Evolutionary conservation across 2,329 filamentous ascomycete species (phyloP).

Genomic region (Byssochlamys sp.): DNA sequence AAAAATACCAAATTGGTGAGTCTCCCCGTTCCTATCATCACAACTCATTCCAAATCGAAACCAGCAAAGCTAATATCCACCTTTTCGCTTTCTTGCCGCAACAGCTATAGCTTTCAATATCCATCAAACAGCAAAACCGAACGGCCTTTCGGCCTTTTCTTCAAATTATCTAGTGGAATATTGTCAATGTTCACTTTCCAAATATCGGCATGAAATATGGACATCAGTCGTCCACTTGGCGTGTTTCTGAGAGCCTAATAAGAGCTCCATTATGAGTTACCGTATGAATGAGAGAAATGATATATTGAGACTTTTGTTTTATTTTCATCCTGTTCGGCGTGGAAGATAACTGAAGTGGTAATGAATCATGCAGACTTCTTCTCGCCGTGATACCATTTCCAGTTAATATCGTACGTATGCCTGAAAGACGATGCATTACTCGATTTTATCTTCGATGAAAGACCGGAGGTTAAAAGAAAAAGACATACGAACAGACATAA

Average conservation of each 20-base stretch:
- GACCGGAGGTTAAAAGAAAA: background rate
- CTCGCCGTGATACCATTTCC: no score
- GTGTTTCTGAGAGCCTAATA: background rate
- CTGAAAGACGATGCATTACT: background rate
- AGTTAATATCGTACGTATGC: background rate
- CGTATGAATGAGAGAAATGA: background rate
- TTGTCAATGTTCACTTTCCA: background rate
- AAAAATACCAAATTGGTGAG: conserved; percentile 13
- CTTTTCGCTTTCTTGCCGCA: background rate
- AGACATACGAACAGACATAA: background rate
- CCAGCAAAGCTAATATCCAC: background rate
- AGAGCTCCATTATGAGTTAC: background rate
- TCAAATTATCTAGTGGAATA: background rate
- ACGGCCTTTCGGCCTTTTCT: background rate
- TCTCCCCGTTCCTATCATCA: background rate
- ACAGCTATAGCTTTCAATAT: background rate
- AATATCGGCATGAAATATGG: background rate
- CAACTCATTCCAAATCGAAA: background rate
- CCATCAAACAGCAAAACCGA: background rate
- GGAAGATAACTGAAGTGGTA: no score
- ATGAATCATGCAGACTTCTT: no score
- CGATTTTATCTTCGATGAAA: background rate
- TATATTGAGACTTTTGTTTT: background rate
- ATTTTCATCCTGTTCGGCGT: background rate
- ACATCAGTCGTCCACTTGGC: background rate